phyloP scores from a whole-genome alignment of 805 yeast genomes.

The Osmozyma mogii region DNA sequence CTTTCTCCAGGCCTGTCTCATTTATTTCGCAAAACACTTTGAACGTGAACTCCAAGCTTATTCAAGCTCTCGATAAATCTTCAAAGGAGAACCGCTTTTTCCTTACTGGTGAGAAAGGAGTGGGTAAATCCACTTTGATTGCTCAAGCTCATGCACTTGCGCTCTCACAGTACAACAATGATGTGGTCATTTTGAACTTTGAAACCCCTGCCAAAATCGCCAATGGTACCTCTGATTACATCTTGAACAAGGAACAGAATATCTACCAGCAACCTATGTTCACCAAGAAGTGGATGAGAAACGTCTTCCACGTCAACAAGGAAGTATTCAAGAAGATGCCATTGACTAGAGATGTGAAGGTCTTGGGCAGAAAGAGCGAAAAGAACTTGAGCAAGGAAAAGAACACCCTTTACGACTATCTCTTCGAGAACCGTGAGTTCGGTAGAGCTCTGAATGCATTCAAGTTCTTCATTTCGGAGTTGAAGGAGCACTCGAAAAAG shows the following conservation, averaged over 20 bases:
- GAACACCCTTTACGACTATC: constrained; percentile 19
- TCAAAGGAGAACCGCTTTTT: constrained; percentile 41
- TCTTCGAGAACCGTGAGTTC: constrained; percentile 30
- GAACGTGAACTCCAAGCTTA: constrained; percentile 28
- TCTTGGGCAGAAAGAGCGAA: constrained; percentile 25
- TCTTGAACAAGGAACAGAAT: constrained; percentile 39
- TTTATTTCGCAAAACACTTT: constrained; percentile 47
- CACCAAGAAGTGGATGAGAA: constrained; percentile 50
- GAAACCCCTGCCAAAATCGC: constrained; percentile 52
- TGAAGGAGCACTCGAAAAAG: constrained; percentile 37
- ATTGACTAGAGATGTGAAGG: constrained; percentile 27
- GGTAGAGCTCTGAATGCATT: constrained; percentile 41
- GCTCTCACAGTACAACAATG: constrained; percentile 19
- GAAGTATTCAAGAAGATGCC: constrained; percentile 25
- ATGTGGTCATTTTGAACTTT: constrained; percentile 47
- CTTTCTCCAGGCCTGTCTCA: constrained; percentile 53
- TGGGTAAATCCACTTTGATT: constrained; percentile 70
- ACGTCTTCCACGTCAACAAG: constrained; percentile 30
- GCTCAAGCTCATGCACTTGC: constrained; percentile 63
- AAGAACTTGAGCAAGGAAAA: constrained; percentile 24
- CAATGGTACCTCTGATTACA: constrained; percentile 70
- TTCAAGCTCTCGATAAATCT: constrained; percentile 25
- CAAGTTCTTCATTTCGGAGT: constrained; percentile 46
- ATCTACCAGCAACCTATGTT: constrained; percentile 75
- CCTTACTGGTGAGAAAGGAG: constrained; percentile 64